Percentiles rank a stretch among this genome's conserved stretches.
phyloP scores from a whole-genome alignment of 2,329 filamentous ascomycete genomes.

The Eutypella sp. region DNA sequence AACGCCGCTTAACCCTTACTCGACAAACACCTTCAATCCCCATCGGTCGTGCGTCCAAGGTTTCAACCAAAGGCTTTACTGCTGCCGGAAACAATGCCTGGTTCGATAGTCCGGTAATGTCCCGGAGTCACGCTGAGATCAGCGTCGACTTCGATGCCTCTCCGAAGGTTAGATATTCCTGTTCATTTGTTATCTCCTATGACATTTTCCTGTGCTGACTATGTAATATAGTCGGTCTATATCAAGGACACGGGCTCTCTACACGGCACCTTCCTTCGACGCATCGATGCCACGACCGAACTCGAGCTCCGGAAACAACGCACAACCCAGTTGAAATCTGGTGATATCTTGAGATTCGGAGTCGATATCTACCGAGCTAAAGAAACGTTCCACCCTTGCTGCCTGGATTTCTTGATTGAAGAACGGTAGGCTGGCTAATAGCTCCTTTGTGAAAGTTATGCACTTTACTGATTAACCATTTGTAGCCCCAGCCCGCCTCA shows the following conservation, averaged over 20 bases:
- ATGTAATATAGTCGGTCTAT: slow-evolving; percentile 34
- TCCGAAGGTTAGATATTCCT: slow-evolving; percentile 33
- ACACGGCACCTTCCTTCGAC: slow-evolving; percentile 48
- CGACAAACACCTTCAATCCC: slow-evolving; percentile 15
- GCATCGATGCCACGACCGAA: slow-evolving; percentile 8
- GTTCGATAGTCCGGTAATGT: slow-evolving; percentile 70
- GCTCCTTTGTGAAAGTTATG: background rate
- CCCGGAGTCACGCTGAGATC: slow-evolving; percentile 59
- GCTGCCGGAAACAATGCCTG: slow-evolving; percentile 50
- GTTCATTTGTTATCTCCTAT: background rate
- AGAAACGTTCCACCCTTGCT: slow-evolving; percentile 34
- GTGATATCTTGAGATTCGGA: slow-evolving; percentile 35
- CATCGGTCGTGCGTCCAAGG: slow-evolving; percentile 44
- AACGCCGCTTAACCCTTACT: slow-evolving; percentile 27
- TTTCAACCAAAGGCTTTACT: slow-evolving; percentile 36
- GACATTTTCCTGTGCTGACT: slow-evolving; percentile 16
- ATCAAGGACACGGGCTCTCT: slow-evolving; percentile 45
- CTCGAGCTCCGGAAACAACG: slow-evolving; percentile 15
- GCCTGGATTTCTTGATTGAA: slow-evolving; percentile 29
- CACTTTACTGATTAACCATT: slow-evolving; percentile 5
- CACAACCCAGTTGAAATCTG: slow-evolving; percentile 21
- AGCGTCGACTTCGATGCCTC: slow-evolving; percentile 33
- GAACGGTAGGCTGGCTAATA: slow-evolving; percentile 19
- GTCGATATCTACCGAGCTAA: slow-evolving; percentile 32
- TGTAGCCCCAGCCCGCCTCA: slow-evolving; percentile 1